Evolutionary conservation across 768 basidiomycete species (phyloP), one percentile per base, ranked within the genome.

Genomic region (Phylloporus arenicola): DNA sequence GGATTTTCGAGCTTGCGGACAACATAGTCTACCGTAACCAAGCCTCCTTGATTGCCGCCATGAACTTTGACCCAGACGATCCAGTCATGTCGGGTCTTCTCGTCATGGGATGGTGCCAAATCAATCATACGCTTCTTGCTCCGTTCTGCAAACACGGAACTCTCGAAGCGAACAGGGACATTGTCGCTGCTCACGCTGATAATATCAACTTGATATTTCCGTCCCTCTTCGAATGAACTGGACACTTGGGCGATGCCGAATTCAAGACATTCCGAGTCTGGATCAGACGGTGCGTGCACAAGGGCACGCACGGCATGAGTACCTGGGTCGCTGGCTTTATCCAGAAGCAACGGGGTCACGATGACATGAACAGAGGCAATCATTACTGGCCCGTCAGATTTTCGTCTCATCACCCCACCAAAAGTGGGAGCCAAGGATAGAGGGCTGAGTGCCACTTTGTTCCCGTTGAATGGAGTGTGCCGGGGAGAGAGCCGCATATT

Each of bases 241-340:
- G 64, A 52, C 44, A 62, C 34, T n/a, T 77, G 70, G 2, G 81
- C 81, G 44, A 90, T 70, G 24, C 86, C 86, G 58, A 90, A 88
- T 63, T 88, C 86, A 17, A 90, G 70, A 81, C 80, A 86, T 45
- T 83, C 84, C n/a, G 79, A 77, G 48, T 79, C 79, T n/a, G 71
- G 60, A 30, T 82, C 75, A 13, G 73, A 66, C 17, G 84, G 84
- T 9, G 79, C 77, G 38, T 79, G 77, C 22, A 88, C 64, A 47
- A 55, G 66, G 17, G 86, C 56, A 22, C 78, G 75, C 42, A 88
- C 84, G 17, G 78, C 83, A 56, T 88, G 86, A 31, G 74, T 73
- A 33, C 70, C 65, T 11, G 76, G 73, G 19, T 70, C 58, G 5
- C 52, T 47, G 19, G 39, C 47, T 27, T 47, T 50, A 37, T 55